Base-by-base conservation (phyloP, 768 basidiomycete species). In the Lactifluus pinguis region DNA sequence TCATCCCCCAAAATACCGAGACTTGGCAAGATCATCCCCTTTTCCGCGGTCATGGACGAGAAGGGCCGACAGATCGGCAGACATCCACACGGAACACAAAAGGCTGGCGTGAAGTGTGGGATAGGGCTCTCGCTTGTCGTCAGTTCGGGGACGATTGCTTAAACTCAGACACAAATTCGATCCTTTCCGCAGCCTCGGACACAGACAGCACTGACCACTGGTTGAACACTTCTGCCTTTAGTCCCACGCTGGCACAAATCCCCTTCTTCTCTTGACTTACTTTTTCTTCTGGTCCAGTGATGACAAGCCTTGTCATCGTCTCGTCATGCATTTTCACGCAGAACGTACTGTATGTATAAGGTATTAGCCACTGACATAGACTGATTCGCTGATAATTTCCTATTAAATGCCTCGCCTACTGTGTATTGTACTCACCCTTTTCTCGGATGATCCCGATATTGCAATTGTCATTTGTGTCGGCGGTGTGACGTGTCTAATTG, bases 11-110 rank as follows among this genome's bases (percentile, higher is more conserved):
- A 44, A 29, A 30, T 14, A 53, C 38, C 25, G 25, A 25, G 30
- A 34, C 19, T 15, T 8, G 32, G 15, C 65, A 61, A 32, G 65
- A 64, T 50, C 65, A 66, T 29, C 65, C 65, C 3, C 44, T 60
- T 15, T 64, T 66, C 56, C 59, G 53, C 21, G 65, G 59, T 6
- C 48, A 64, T 25, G n/a, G 30, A 32, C 53, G 41, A 15, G 34
- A 34, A 6, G 45, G 61, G 29, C 39, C 29, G 2, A 56, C 11
- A 9, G 29, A 36, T 9, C 34, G 13, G 2, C 19, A 21, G 44
- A 7, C 48, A 14, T 29, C 55, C 25, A 48, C 30, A 34, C n/a
- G 5, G 25, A 53, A 5, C 13, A 0, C 21, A 21, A 32, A 62
- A 7, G 34, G 36, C n/a, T 58, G 61, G 61, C 61, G 61, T 25